A percentile compares a stretch with the other conserved stretches of the same genome.
Evolutionary conservation across 257 asterid species (phyloP).

Genomic region (Mitragyna speciosa): DNA sequence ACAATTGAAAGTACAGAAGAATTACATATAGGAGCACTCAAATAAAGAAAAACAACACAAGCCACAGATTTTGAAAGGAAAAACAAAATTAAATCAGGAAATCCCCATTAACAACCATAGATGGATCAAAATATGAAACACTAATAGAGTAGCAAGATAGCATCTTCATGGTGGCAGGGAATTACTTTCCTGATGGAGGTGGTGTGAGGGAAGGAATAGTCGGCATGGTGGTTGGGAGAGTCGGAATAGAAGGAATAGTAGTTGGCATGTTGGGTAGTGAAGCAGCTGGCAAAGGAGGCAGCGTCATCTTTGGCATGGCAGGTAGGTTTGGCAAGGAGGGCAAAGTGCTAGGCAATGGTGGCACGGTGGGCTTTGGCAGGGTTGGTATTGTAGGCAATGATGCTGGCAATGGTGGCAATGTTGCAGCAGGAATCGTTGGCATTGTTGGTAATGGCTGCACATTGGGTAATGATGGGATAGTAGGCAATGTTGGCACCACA

Average conservation of each 20-base stretch:
- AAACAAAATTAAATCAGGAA: too few species aligned
- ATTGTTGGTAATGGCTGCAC: constrained; percentile 8
- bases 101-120: too few species aligned
- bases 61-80: too few species aligned
- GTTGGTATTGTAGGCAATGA: constrained; percentile 12
- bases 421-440: constrained; percentile 1
- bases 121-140: too few species aligned
- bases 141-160: too few species aligned
- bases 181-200: constrained; percentile 21
- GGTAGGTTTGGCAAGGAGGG: constrained; percentile 11
- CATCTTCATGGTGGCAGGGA: too few species aligned
- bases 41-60: too few species aligned
- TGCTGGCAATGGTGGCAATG: constrained; percentile 15
- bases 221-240: constrained; percentile 4
- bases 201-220: neutral
- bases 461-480: neutral
- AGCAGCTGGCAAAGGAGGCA: constrained; percentile 25
- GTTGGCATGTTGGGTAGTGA: constrained; percentile 31
- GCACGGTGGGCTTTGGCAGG: constrained; percentile 18
- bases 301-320: constrained; percentile 16
- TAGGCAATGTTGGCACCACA: neutral
- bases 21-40: too few species aligned
- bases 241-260: constrained; percentile 30
- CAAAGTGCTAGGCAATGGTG: neutral
- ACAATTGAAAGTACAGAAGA: too few species aligned